phyloP scores from a whole-genome alignment of 1,284 basidiomycete species.

The Athelia psychrophila region DNA sequence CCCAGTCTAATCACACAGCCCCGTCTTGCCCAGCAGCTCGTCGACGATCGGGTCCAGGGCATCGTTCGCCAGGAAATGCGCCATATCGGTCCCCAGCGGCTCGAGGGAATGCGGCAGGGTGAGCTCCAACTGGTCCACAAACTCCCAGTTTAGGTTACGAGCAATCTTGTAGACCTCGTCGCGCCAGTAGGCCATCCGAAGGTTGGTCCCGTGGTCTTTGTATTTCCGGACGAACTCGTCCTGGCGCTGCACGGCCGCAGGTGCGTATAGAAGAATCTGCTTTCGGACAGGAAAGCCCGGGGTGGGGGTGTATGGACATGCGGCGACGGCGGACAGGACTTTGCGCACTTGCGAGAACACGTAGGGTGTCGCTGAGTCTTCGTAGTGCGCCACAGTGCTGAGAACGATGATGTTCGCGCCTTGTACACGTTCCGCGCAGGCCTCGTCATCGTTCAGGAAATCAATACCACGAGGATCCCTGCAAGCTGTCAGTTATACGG shows the following conservation, averaged over 20 bases:
- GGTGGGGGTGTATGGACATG: not conserved
- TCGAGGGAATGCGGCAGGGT: conserved; percentile 4
- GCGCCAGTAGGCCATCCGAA: not conserved
- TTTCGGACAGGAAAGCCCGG: not conserved
- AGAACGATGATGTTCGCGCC: not conserved
- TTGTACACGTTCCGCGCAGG: not conserved
- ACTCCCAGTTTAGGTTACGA: not conserved
- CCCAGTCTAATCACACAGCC: conserved; percentile 2
- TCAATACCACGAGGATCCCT: not conserved
- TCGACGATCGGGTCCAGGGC: conserved; percentile 5
- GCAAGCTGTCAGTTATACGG: too few species aligned
- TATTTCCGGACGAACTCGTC: conserved; percentile 1
- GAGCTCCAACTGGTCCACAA: conserved; percentile 5
- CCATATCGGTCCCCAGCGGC: not conserved
- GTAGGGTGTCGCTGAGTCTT: not conserved
- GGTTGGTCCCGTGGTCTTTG: conserved; percentile 6
- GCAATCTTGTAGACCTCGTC: not conserved
- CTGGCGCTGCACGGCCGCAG: not conserved
- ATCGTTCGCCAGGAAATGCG: conserved; percentile 4
- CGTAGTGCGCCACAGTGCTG: not conserved
- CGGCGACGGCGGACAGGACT: not conserved
- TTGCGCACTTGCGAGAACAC: not conserved
- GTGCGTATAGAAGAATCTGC: not conserved
- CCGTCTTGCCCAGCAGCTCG: conserved; percentile 4
- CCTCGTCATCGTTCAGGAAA: not conserved